Percentiles rank a stretch among this genome's conserved stretches.
Conservation (phyloP, 352 stramenopile species). For the Phytophthora sp. region DNA sequence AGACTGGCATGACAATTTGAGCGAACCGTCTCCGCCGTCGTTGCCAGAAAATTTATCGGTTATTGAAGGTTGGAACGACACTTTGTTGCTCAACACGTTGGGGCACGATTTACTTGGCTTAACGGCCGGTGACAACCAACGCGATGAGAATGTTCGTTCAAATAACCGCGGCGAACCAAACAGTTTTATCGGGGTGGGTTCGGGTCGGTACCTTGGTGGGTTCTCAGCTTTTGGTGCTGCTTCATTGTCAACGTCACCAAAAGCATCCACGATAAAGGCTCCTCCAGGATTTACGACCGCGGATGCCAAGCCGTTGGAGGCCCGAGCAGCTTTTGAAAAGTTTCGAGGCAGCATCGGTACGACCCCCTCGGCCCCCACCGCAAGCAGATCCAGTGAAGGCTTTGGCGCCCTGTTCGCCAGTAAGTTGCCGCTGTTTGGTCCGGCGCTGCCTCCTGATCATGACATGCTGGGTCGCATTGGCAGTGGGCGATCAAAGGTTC, state of each 20-base stretch:
- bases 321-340: conserved; percentile 55
- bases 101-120: neutral
- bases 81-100: conserved; percentile 23
- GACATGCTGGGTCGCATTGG: conserved; percentile 32
- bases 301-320: conserved; percentile 59
- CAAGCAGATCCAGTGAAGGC: conserved; percentile 1
- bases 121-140: conserved; percentile 10
- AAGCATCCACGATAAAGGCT: conserved; percentile 29
- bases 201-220: conserved; percentile 14
- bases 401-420: conserved; percentile 44
- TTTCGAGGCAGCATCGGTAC: conserved; percentile 21
- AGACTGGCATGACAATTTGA: conserved; percentile 23
- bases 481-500: conserved; percentile 30
- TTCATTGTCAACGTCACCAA: conserved; percentile 3
- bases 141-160: conserved; percentile 5
- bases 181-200: conserved; percentile 18
- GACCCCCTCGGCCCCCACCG: neutral
- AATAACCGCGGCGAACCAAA: conserved; percentile 9
- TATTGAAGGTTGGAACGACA: conserved; percentile 24
- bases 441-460: conserved; percentile 21
- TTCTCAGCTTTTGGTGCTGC: conserved; percentile 24
- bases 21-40: conserved; percentile 8
- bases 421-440: conserved; percentile 55
- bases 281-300: conserved; percentile 67
- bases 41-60: conserved; percentile 11